Percentiles rank a stretch among this genome's conserved stretches.
Conservation (phyloP, 495 filamentous ascomycete species). For the Venustampulla echinocandica region DNA sequence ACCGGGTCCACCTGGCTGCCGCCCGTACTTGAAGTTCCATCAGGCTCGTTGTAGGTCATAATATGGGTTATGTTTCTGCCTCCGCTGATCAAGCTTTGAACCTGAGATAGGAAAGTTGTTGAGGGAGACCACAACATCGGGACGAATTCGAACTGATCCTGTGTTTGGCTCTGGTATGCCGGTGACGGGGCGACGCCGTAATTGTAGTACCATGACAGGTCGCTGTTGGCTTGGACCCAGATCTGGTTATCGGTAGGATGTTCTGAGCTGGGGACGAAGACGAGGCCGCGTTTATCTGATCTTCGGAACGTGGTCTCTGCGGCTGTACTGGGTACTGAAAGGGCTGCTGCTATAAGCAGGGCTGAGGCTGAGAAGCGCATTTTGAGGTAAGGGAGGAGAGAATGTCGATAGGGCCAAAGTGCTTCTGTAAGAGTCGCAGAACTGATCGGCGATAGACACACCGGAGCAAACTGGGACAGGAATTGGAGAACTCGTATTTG, state of each 20-base stretch:
- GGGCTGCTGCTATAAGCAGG: conserved; percentile 16
- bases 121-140: conserved; percentile 61
- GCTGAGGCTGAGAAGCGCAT: conserved; percentile 13
- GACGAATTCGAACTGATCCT: conserved; percentile 58
- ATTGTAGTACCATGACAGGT: conserved; percentile 79
- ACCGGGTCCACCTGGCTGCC: conserved; percentile 49
- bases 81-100: conserved; percentile 38
- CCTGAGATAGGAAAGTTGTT: conserved; percentile 45
- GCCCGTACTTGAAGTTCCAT: conserved; percentile 41
- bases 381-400: background rate
- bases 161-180: conserved; percentile 29
- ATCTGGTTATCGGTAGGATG: conserved; percentile 49
- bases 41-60: conserved; percentile 70
- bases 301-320: conserved; percentile 26
- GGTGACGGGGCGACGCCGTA: conserved; percentile 48
- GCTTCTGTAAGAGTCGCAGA: too few relatives aligned
- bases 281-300: conserved; percentile 62
- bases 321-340: conserved; percentile 19
- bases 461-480: too few relatives aligned
- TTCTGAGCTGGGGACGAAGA: conserved; percentile 45
- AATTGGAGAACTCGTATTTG: too few relatives aligned
- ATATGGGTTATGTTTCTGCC: conserved; percentile 56
- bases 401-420: too few relatives aligned
- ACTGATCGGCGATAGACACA: too few relatives aligned
- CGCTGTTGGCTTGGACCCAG: conserved; percentile 43